phyloP scores from a whole-genome alignment of 768 basidiomycete genomes.

The Suillus tomentosus region DNA sequence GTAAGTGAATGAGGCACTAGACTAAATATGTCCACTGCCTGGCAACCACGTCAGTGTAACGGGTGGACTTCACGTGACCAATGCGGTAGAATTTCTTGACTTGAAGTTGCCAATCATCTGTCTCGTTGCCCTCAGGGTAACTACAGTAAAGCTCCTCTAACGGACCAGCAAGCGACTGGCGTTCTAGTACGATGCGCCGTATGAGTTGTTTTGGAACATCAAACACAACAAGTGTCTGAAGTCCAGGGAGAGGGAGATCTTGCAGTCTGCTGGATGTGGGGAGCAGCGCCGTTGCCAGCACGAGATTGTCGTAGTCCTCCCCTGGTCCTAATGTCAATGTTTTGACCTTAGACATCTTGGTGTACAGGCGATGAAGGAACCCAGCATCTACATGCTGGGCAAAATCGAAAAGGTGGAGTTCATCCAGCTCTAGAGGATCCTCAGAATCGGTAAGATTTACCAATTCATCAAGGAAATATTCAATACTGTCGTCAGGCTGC shows the following conservation, averaged over 20 bases:
- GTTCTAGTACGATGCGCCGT: not conserved
- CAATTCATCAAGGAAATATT: not conserved
- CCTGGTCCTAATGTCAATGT: not conserved
- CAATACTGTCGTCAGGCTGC: rapidly evolving
- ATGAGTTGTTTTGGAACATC: not conserved
- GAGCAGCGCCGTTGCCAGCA: not conserved
- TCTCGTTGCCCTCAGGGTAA: not conserved
- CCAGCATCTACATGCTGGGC: rapidly evolving
- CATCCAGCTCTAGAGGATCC: not conserved
- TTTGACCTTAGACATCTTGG: not conserved
- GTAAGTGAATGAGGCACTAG: not conserved
- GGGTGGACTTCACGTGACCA: not conserved
- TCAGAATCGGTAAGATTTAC: not conserved
- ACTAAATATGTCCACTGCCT: not conserved
- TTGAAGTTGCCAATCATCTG: not conserved
- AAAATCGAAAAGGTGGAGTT: constrained; percentile 1
- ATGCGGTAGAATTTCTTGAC: not conserved
- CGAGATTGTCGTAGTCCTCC: not conserved
- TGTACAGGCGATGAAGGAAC: not conserved
- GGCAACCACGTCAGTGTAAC: not conserved
- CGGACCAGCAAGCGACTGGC: not conserved
- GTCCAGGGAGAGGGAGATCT: not conserved
- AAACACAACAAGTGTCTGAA: not conserved
- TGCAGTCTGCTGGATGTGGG: not conserved
- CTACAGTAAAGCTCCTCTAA: not conserved